phyloP scores from a whole-genome alignment of 805 yeast species.

The Candida patagonica region DNA sequence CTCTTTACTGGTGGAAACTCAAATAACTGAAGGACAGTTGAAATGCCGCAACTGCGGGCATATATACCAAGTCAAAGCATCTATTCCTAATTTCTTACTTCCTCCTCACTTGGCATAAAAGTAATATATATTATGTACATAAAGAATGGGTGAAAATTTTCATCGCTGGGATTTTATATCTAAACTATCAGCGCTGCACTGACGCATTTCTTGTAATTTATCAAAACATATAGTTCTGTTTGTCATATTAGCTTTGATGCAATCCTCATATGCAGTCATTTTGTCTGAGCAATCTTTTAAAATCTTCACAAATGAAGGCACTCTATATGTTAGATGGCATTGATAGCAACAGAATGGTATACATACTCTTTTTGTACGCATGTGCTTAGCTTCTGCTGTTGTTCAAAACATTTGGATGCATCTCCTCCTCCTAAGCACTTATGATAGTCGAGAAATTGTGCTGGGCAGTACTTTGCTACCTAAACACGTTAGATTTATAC shows the following conservation, averaged over 20 bases:
- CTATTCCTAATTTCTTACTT: conserved; percentile 85
- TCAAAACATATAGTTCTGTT: conserved; percentile 44
- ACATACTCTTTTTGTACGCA: conserved; percentile 45
- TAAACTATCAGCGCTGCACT: conserved; percentile 45
- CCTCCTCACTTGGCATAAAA: conserved; percentile 82
- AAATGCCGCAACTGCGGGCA: conserved; percentile 78
- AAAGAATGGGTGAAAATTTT: too few species aligned
- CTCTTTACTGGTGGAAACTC: conserved; percentile 59
- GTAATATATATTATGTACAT: too few species aligned
- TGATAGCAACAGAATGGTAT: neutral
- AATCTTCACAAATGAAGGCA: conserved; percentile 65
- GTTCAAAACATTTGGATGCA: conserved; percentile 40
- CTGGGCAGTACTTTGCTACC: conserved; percentile 69
- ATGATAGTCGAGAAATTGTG: conserved; percentile 61
- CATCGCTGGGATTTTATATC: conserved; percentile 14
- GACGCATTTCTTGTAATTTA: conserved; percentile 47
- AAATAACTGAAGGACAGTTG: conserved; percentile 83
- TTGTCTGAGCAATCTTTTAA: conserved; percentile 50
- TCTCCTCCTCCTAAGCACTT: conserved; percentile 56
- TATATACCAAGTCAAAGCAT: conserved; percentile 79
- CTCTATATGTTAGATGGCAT: conserved; percentile 24
- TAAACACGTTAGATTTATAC: too few species aligned
- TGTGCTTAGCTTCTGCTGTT: conserved; percentile 47
- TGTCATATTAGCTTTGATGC: conserved; percentile 42
- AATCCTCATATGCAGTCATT: conserved; percentile 55